Conservation (phyloP, 345 rosid genomes). For the Rhodamnia rubescens region DNA sequence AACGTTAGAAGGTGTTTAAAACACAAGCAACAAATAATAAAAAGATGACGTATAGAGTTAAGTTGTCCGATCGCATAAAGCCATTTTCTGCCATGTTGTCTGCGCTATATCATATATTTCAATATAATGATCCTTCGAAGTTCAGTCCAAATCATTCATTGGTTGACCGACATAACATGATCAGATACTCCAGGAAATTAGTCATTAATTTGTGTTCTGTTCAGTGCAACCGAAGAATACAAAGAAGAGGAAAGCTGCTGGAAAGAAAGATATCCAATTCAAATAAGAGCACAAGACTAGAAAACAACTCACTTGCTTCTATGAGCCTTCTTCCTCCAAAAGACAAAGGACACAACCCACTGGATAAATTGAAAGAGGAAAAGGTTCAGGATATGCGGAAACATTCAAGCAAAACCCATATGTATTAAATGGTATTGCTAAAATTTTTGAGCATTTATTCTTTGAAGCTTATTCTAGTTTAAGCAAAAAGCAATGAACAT, state of each 20-base stretch:
- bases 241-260: background rate
- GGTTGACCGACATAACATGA: background rate
- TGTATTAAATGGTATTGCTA: background rate
- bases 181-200: background rate
- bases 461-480: background rate
- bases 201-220: background rate
- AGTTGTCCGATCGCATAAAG: background rate
- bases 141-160: background rate
- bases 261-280: background rate
- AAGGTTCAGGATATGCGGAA: background rate
- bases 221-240: background rate
- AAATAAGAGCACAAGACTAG: background rate
- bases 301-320: slow-evolving; percentile 72
- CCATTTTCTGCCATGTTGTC: background rate
- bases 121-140: background rate
- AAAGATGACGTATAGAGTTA: background rate
- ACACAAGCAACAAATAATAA: background rate
- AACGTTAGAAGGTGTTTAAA: background rate
- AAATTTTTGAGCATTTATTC: background rate
- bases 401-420: background rate
- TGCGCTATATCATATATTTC: background rate
- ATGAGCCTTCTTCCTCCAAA: slow-evolving; percentile 75
- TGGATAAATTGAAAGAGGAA: slow-evolving; percentile 19
- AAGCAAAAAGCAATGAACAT: background rate
- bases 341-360: slow-evolving; percentile 70